These are phyloP conservation scores for Arachnomyces sp. DNA, from an alignment of 2,329 filamentous ascomycete species.

Conservation along the genomic window DNA sequence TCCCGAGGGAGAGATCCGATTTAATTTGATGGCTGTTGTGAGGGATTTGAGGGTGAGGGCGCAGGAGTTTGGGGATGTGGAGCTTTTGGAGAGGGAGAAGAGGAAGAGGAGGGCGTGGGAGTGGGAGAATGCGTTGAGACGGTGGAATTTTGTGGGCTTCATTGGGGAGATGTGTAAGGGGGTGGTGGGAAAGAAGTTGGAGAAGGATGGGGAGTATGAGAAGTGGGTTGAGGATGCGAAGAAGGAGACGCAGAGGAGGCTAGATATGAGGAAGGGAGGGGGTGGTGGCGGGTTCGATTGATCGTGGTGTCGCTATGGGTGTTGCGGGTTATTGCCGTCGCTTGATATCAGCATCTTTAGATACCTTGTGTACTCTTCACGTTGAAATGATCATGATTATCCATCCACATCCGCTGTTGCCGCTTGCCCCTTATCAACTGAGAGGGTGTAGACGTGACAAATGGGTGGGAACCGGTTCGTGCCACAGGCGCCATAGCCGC, in stretches of 20 bases:
- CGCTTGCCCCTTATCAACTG: too few species aligned
- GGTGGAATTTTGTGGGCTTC: conserved; percentile 96
- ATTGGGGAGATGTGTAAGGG: conserved; percentile 82
- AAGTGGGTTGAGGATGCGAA: conserved; percentile 70
- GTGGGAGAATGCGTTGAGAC: conserved; percentile 86
- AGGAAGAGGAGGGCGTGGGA: conserved; percentile 77
- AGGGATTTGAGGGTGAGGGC: conserved; percentile 71
- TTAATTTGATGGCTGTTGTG: conserved; percentile 92
- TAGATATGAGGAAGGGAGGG: conserved; percentile 23
- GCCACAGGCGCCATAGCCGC: too few species aligned
- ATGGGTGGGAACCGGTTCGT: too few species aligned
- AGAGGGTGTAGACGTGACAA: too few species aligned
- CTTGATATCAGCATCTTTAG: background rate
- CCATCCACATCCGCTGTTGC: too few species aligned
- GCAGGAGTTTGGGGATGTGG: conserved; percentile 70
- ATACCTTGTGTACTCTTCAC: too few species aligned
- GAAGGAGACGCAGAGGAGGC: conserved; percentile 33
- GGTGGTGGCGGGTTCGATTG: background rate
- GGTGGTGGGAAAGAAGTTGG: conserved; percentile 67
- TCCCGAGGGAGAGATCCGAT: conserved; percentile 78
- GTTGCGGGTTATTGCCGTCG: too few species aligned
- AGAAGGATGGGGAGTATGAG: conserved; percentile 59
- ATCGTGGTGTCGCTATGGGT: too few species aligned
- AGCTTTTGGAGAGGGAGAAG: conserved; percentile 70
- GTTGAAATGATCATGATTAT: too few species aligned